Evolutionary conservation across 768 basidiomycete species (phyloP).

Genomic region (Pleurotus tuber-regium): DNA sequence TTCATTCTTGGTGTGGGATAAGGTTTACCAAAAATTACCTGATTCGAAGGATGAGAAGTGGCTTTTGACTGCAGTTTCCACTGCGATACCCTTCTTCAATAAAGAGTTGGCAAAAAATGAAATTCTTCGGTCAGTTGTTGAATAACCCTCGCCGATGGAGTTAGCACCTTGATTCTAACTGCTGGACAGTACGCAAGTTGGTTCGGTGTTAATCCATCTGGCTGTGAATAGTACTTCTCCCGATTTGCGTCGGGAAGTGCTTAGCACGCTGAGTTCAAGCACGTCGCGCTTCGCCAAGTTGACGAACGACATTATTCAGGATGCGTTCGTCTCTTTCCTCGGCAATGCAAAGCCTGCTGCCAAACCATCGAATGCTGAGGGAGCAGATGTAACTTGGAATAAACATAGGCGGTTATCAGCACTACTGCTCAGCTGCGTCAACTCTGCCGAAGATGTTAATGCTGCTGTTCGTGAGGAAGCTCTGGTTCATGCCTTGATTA

Average conservation of each 20-base stretch:
- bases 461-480: slow-evolving; percentile 37
- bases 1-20: slow-evolving; percentile 86
- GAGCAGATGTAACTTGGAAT: slow-evolving; percentile 34
- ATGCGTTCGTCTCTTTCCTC: slow-evolving; percentile 52
- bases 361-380: slow-evolving; percentile 27
- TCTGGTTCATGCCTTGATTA: slow-evolving; percentile 54
- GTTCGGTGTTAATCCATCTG: slow-evolving; percentile 67
- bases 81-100: slow-evolving; percentile 43
- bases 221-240: slow-evolving; percentile 57
- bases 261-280: slow-evolving; percentile 38
- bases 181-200: slow-evolving; percentile 53
- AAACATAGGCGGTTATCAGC: slow-evolving; percentile 52
- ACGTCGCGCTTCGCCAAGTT: slow-evolving; percentile 42
- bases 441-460: slow-evolving; percentile 44
- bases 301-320: slow-evolving; percentile 50
- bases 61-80: slow-evolving; percentile 68
- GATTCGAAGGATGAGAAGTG: slow-evolving; percentile 66
- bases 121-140: slow-evolving; percentile 45
- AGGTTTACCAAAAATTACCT: slow-evolving; percentile 72
- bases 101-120: slow-evolving; percentile 52
- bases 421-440: slow-evolving; percentile 49
- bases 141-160: background rate
- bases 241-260: slow-evolving; percentile 48
- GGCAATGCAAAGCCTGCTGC: slow-evolving; percentile 29
- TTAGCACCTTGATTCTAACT: background rate